Evolutionary conservation across 2,329 filamentous ascomycete genomes (phyloP).

Genomic region (Xylaria digitata): DNA sequence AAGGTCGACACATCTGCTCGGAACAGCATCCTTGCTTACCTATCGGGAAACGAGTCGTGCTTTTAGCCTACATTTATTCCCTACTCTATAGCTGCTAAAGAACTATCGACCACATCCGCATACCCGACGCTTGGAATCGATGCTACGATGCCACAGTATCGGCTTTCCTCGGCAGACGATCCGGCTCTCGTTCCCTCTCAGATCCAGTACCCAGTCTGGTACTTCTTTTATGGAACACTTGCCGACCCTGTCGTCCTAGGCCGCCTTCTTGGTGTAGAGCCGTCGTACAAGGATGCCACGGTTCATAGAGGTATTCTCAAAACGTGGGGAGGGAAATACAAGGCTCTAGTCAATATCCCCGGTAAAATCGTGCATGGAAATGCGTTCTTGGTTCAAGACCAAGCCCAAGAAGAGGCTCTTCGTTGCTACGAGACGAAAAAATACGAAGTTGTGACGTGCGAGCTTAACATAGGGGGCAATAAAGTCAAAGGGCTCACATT

Average conservation of each 20-base stretch:
- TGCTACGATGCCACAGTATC: conserved; percentile 29
- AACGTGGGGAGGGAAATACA: conserved; percentile 32
- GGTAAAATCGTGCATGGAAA: background rate
- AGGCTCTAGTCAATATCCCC: conserved; percentile 19
- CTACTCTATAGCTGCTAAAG: conserved; percentile 26
- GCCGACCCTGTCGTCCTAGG: conserved; percentile 47
- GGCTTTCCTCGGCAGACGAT: background rate
- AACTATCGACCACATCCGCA: conserved; percentile 19
- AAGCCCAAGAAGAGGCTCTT: conserved; percentile 25
- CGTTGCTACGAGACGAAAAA: conserved; percentile 28
- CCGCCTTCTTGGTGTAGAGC: conserved; percentile 45
- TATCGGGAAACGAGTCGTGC: background rate
- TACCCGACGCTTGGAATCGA: conserved; percentile 32
- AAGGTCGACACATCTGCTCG: conserved; percentile 15
- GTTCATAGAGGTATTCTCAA: conserved; percentile 19
- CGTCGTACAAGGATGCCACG: conserved; percentile 18
- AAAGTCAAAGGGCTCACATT: conserved; percentile 24
- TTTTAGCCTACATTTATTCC: conserved; percentile 24
- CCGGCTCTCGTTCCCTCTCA: conserved; percentile 17
- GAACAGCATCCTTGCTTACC: conserved; percentile 19
- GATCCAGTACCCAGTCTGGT: conserved; percentile 51
- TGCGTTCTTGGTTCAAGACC: conserved; percentile 21
- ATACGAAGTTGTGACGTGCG: conserved; percentile 29
- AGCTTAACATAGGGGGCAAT: background rate
- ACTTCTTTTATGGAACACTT: conserved; percentile 58